Conservation (phyloP, 257 asterid species). For the Plantago ovata region DNA sequence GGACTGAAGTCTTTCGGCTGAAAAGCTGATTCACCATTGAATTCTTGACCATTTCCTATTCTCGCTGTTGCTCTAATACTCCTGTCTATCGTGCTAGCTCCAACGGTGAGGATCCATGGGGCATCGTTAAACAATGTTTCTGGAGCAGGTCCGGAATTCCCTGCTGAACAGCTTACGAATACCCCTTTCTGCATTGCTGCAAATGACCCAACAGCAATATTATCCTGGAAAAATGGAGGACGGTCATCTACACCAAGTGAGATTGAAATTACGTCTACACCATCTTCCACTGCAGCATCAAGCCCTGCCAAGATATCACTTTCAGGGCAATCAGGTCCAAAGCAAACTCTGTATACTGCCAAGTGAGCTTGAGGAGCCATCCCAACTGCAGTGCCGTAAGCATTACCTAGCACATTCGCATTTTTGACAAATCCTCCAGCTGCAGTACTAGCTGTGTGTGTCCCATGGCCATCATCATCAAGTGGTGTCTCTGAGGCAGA, state of each 20-base stretch:
- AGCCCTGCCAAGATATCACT: slow-evolving; percentile 24
- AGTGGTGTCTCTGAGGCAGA: slow-evolving; percentile 2
- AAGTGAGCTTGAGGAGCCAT: slow-evolving; percentile 28
- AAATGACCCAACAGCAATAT: slow-evolving; percentile 20
- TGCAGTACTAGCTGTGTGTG: slow-evolving; percentile 25
- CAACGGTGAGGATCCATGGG: slow-evolving; percentile 33
- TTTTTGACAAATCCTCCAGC: slow-evolving; percentile 17
- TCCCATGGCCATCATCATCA: slow-evolving; percentile 26
- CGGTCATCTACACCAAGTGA: slow-evolving; percentile 15
- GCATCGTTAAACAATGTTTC: slow-evolving; percentile 18
- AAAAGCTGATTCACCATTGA: slow-evolving; percentile 24
- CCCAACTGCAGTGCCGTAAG: slow-evolving; percentile 27
- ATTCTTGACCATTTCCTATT: slow-evolving; percentile 15
- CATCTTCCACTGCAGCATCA: slow-evolving; percentile 30
- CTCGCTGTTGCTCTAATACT: slow-evolving; percentile 18
- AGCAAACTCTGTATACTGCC: slow-evolving; percentile 33
- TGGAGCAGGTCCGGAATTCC: slow-evolving; percentile 21
- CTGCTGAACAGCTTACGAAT: slow-evolving; percentile 30
- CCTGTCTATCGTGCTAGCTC: slow-evolving; percentile 32
- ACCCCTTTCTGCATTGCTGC: slow-evolving; percentile 26
- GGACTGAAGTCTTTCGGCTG: slow-evolving; percentile 21
- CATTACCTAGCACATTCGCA: slow-evolving; percentile 19
- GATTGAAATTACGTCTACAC: slow-evolving; percentile 30
- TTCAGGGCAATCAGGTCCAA: slow-evolving; percentile 12
- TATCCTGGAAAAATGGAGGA: slow-evolving; percentile 11